Percentiles rank a stretch among this genome's conserved stretches.
Conservation (phyloP, 352 stramenopile genomes). For the Globisporangium acanthophoron region DNA sequence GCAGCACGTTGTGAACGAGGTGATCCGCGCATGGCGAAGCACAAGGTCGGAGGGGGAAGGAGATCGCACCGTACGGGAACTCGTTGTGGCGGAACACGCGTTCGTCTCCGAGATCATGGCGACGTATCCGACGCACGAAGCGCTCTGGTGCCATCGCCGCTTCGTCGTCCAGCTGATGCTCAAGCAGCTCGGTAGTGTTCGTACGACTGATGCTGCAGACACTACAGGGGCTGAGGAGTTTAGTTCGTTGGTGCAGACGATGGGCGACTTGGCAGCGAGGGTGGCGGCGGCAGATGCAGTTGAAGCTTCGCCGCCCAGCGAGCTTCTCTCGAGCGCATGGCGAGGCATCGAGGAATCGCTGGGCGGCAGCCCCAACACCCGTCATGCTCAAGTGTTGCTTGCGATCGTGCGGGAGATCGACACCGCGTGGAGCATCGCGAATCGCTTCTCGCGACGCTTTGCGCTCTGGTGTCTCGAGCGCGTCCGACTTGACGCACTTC, state of each 20-base stretch:
- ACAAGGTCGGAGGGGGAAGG: not conserved
- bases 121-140: conserved; percentile 47
- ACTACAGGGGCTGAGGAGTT: not conserved
- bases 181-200: not conserved
- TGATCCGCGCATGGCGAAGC: conserved; percentile 8
- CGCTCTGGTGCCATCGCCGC: conserved; percentile 76
- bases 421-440: conserved; percentile 32
- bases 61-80: not conserved
- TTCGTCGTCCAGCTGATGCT: conserved; percentile 53
- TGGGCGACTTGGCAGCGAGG: conserved; percentile 8
- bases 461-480: conserved; percentile 38
- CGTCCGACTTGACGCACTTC: conserved; percentile 1
- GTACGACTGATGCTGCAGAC: not conserved
- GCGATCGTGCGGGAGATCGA: conserved; percentile 32
- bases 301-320: too few relatives aligned
- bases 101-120: conserved; percentile 49
- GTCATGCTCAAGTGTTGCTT: conserved; percentile 2
- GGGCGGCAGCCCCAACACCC: not conserved
- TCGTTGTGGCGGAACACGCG: conserved; percentile 41
- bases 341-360: not conserved
- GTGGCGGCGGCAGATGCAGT: not conserved
- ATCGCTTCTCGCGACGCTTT: conserved; percentile 42
- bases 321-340: not conserved
- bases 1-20: conserved; percentile 44
- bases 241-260: not conserved